Evolutionary conservation across 306 rosid genomes (phyloP).

Genomic region (Rosa lucieae): DNA sequence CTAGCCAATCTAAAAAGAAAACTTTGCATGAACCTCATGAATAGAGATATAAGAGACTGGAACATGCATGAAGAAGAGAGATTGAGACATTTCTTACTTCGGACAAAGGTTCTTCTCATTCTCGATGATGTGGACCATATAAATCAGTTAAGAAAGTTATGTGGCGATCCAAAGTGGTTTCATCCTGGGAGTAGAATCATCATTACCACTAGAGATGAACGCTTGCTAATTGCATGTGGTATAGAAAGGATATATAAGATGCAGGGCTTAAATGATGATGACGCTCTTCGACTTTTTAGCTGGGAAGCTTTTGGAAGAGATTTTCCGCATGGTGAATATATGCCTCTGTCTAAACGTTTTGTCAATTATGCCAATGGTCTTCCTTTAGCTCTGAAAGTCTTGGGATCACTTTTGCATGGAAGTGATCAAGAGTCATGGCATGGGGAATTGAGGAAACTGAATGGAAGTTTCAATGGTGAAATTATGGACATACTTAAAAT

Average conservation of each 20-base stretch:
- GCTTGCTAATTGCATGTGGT: background rate
- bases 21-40: slow-evolving; percentile 3
- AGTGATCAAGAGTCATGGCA: background rate
- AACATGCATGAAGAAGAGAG: background rate
- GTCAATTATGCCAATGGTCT: too few species aligned
- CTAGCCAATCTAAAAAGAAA: background rate
- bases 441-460: background rate
- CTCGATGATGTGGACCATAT: background rate
- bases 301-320: too few species aligned
- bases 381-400: too few species aligned
- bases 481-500: slow-evolving; percentile 5
- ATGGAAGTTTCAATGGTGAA: background rate
- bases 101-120: slow-evolving; percentile 2
- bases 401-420: slow-evolving; percentile 1
- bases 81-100: background rate
- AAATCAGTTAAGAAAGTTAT: background rate
- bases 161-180: background rate
- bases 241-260: background rate
- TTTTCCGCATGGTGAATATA: too few species aligned
- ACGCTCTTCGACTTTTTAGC: too few species aligned
- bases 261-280: background rate
- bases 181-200: slow-evolving; percentile 6
- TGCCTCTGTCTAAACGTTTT: too few species aligned
- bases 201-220: background rate
- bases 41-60: background rate